Evolutionary conservation across 495 filamentous ascomycete genomes (phyloP), one percentile per base, ranked within the genome.

Genomic region (Lasiosphaeriaceae sp.): DNA sequence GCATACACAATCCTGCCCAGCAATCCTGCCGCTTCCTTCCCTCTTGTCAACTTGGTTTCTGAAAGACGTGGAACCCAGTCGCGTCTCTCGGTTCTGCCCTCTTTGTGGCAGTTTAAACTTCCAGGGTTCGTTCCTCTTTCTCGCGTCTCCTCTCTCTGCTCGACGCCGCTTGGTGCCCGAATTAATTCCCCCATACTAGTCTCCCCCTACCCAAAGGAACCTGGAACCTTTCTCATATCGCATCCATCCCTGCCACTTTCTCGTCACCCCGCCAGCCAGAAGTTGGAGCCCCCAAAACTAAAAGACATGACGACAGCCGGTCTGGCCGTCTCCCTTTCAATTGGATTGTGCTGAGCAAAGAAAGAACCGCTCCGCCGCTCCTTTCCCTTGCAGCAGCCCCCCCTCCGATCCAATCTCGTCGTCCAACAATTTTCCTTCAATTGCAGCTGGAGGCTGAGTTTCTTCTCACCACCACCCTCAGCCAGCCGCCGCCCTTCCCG

Each of bases 391-490:
- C 29, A 14, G 16, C 26, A 14, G 16, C 26, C 19, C 49, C 26
- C 49, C 26, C 17, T 39, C 16, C 31, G 29, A 52, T 22, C 31
- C 20, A 22, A 22, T n/a, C n/a, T n/a, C n/a, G n/a, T 22, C 22
- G 9, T 14, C 22, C 5, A 22, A 47, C 46, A 47, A 12, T 4
- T 44, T 34, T n/a, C n/a, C n/a, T n/a, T 45, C 19, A 9, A 53
- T 45, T 45, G 39, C 51, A 53, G 14, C 23, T 29, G 23, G 51
- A 53, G 51, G 51, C 51, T 53, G 22, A 53, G 51, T 45, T 16
- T 23, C 3, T n/a, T 52, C 53, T 56, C 59, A 60, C 57, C 57
- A 52, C 55, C 11, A 34, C 26, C 22, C 57, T 22, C 50, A 35
- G 47, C 26, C n/a, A 41, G 23, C 49, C 31, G 47, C 53, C 34